Conservation (phyloP, 495 filamentous ascomycete species). For the Penicillium macrosclerotiorum region DNA sequence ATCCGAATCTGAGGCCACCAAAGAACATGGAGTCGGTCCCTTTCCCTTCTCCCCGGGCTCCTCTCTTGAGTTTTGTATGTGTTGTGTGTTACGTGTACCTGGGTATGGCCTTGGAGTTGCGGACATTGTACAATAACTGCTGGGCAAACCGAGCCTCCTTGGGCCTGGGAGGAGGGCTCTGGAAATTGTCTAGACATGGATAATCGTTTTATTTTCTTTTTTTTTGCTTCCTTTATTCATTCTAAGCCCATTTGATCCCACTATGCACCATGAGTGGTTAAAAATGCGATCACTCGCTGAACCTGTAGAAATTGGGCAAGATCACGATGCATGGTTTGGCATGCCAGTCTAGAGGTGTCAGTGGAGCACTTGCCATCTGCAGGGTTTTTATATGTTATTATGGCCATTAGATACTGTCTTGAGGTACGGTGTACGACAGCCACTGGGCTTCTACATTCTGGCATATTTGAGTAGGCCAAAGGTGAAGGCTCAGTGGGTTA, state of each 20-base stretch:
- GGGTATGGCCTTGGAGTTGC: constrained; percentile 33
- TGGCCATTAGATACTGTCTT: too few species aligned
- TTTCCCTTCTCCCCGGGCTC: constrained; percentile 9
- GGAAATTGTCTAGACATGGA: constrained; percentile 8
- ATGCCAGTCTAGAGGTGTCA: too few species aligned
- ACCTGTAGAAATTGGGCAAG: too few species aligned
- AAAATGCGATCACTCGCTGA: too few species aligned
- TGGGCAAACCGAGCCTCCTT: constrained; percentile 7
- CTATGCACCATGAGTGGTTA: too few species aligned
- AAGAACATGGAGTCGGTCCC: constrained; percentile 3
- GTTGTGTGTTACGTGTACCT: too few species aligned
- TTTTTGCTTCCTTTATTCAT: background rate
- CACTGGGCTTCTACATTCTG: background rate
- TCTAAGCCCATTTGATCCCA: too few species aligned
- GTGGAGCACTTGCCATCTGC: too few species aligned
- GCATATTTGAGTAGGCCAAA: background rate
- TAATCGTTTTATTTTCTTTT: background rate
- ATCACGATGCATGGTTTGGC: too few species aligned
- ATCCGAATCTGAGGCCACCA: constrained; percentile 1
- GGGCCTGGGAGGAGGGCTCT: constrained; percentile 1
- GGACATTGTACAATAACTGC: constrained; percentile 37
- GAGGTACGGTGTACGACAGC: too few species aligned
- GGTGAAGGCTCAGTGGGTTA: background rate
- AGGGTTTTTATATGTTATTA: too few species aligned
- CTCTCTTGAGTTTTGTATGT: constrained; percentile 1